Evolutionary conservation across 225 moss, liverwort and hornwort genomes (phyloP).

Genomic region (Sphagnum tenellum): DNA sequence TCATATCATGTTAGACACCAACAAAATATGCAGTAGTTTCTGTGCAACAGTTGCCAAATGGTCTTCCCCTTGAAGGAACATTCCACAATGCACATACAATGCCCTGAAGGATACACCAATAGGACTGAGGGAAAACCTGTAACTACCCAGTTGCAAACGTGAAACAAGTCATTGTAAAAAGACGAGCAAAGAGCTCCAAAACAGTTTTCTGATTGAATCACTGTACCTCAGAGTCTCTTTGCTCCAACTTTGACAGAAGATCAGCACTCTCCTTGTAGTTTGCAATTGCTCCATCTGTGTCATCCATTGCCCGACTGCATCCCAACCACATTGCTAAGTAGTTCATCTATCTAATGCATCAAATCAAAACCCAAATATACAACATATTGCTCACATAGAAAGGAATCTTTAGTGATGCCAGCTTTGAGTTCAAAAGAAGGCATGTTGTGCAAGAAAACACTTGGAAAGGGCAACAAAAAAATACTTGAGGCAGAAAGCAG

Average conservation of each 20-base stretch:
- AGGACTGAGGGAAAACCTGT: no score
- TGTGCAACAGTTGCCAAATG: constrained; percentile 6
- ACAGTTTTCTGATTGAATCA: background rate
- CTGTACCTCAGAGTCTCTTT: constrained; percentile 68
- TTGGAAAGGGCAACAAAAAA: no score
- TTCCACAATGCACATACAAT: background rate
- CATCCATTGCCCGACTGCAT: constrained; percentile 73
- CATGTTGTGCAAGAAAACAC: no score
- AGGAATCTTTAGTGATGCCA: no score
- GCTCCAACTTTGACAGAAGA: constrained; percentile 41
- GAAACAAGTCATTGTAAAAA: background rate
- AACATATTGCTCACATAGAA: no score
- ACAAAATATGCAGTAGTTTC: constrained; percentile 3
- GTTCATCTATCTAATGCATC: no score
- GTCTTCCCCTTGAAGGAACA: no score
- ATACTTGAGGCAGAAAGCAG: background rate
- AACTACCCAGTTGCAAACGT: no score
- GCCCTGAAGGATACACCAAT: background rate
- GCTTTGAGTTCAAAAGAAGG: no score
- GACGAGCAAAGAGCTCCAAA: background rate
- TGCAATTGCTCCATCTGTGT: constrained; percentile 49
- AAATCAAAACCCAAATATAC: no score
- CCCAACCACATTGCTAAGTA: constrained; percentile 1
- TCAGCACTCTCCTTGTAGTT: constrained; percentile 87
- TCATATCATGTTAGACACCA: no score